Percentiles rank a stretch among this genome's conserved stretches.
Evolutionary conservation across 192 early-diverging fungal species (phyloP).

Genomic region (Rhizophagus sp.): DNA sequence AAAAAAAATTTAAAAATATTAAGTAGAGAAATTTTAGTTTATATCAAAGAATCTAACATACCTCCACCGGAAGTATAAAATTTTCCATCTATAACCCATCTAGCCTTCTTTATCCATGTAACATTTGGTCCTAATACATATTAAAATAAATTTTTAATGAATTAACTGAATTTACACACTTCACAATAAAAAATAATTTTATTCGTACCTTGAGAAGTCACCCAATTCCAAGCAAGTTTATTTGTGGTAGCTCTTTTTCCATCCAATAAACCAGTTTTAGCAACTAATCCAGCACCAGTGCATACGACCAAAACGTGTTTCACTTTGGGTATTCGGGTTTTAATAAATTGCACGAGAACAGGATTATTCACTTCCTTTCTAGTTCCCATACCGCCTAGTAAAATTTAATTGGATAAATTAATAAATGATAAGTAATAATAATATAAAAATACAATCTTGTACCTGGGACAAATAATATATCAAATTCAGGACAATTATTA

Average conservation of each 20-base stretch:
- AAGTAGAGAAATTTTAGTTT: neutral
- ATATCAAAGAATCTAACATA: neutral
- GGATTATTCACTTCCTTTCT: neutral
- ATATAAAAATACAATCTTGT: neutral
- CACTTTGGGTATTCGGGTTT: neutral
- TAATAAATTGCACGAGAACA: neutral
- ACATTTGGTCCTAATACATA: constrained; percentile 36
- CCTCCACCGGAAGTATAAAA: constrained; percentile 43
- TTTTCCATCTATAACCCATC: constrained; percentile 56
- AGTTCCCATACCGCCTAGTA: constrained; percentile 3
- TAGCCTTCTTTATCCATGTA: constrained; percentile 50
- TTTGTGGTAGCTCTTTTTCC: constrained; percentile 45
- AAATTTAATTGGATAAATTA: too few relatives aligned
- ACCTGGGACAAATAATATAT: constrained; percentile 9
- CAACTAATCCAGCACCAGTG: constrained; percentile 46
- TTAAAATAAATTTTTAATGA: neutral
- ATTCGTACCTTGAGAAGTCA: constrained; percentile 13
- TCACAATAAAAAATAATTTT: neutral
- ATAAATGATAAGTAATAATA: neutral
- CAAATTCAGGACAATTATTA: neutral
- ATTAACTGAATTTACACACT: too few relatives aligned
- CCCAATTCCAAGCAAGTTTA: constrained; percentile 26
- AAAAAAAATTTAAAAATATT: neutral
- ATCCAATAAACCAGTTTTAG: constrained; percentile 50
- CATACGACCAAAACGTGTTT: constrained; percentile 36